Conservation (phyloP, 805 yeast genomes). For the Vanderwaltozyma tropicalis region DNA sequence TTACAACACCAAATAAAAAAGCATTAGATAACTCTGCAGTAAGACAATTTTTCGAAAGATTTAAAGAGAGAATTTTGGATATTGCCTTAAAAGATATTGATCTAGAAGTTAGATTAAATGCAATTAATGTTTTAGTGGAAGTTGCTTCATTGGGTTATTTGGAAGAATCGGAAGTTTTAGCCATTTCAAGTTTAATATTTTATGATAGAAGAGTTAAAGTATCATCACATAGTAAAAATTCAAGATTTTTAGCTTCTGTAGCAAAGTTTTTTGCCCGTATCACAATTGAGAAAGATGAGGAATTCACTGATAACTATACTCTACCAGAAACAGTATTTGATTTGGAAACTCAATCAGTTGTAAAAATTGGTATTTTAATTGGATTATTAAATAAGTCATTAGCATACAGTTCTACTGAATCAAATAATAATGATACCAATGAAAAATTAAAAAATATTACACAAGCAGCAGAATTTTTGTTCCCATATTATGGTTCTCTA, state of each 20-base stretch:
- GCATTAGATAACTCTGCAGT: constrained; percentile 47
- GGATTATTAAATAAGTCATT: constrained; percentile 21
- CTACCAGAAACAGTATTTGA: constrained; percentile 10
- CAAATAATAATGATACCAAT: constrained; percentile 5
- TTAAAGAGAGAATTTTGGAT: constrained; percentile 52
- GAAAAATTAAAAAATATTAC: constrained; percentile 13
- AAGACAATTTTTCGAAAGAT: constrained; percentile 69
- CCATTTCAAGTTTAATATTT: constrained; percentile 36
- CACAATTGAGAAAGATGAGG: constrained; percentile 32
- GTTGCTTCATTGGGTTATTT: constrained; percentile 52
- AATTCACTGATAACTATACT: constrained; percentile 28
- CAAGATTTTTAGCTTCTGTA: constrained; percentile 34
- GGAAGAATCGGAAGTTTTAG: constrained; percentile 45
- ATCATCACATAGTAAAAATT: constrained; percentile 24
- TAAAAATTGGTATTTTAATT: constrained; percentile 19
- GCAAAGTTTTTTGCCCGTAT: constrained; percentile 43
- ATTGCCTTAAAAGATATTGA: constrained; percentile 52
- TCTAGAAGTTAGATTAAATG: constrained; percentile 39
- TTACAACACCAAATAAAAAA: constrained; percentile 22
- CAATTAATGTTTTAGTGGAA: constrained; percentile 45
- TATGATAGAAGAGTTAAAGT: constrained; percentile 27
- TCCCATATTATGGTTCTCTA: constrained; percentile 17
- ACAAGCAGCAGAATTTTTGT: constrained; percentile 28
- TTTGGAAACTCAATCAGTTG: constrained; percentile 9
- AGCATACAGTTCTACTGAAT: constrained; percentile 9